Percentiles rank a stretch among this genome's conserved stretches.
These are phyloP conservation scores for Syncephalis plumigaleata DNA, from an alignment of 371 early-diverging fungal genomes.

Conservation along the genomic window DNA sequence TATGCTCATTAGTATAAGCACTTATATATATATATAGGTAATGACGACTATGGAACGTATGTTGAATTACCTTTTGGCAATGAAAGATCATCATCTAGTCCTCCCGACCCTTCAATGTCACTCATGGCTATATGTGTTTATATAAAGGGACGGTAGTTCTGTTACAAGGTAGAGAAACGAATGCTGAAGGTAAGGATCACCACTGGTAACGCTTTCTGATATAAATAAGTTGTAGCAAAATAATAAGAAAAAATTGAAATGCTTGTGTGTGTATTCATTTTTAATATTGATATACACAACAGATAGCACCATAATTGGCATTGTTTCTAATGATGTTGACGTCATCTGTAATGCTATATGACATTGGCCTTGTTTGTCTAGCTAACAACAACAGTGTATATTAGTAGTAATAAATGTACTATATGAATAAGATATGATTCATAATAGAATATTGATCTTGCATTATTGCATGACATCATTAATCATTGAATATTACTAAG, in stretches of 20 bases:
- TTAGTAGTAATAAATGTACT: no score
- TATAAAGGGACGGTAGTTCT: neutral
- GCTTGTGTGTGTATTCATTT: neutral
- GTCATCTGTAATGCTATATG: no score
- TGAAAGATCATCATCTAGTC: conserved; percentile 65
- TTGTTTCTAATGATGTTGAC: no score
- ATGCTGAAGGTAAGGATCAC: neutral
- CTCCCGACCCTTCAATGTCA: conserved; percentile 50
- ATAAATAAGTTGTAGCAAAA: neutral
- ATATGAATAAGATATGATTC: no score
- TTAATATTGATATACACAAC: no score
- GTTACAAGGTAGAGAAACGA: neutral
- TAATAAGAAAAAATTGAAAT: neutral
- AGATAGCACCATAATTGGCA: no score
- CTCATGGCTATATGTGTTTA: conserved; percentile 33
- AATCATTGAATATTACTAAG: no score
- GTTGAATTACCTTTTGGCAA: conserved; percentile 60
- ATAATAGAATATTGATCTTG: no score
- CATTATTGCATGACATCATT: no score
- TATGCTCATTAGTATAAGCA: neutral
- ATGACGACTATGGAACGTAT: no score
- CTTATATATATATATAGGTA: neutral
- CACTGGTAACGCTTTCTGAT: neutral
- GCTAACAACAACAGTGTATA: no score
- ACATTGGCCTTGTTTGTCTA: no score